Percentiles rank a stretch among this genome's conserved stretches.
These are phyloP conservation scores for Articulospora tetracladia DNA, from an alignment of 495 filamentous ascomycete species.

Conservation along the genomic window DNA sequence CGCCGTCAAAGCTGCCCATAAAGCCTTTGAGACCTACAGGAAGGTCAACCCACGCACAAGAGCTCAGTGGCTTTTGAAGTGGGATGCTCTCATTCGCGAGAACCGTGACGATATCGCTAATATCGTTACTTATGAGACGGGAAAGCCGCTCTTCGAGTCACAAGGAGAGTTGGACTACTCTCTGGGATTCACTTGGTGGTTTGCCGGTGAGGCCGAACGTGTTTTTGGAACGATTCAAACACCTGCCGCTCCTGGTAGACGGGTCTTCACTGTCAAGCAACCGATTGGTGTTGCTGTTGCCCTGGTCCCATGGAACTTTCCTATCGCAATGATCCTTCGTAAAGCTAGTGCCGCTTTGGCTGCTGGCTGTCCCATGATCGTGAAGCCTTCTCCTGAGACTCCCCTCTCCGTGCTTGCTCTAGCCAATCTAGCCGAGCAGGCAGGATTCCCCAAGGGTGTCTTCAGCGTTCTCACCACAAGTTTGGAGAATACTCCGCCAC, in stretches of 20 bases:
- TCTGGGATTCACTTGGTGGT: conserved; percentile 60
- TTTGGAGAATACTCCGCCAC: conserved; percentile 57
- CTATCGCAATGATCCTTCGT: conserved; percentile 58
- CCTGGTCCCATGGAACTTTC: conserved; percentile 63
- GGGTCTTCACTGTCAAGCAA: conserved; percentile 69
- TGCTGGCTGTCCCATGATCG: conserved; percentile 66
- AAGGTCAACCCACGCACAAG: conserved; percentile 57
- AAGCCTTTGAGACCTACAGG: conserved; percentile 57
- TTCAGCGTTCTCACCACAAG: conserved; percentile 58
- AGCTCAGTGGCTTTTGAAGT: conserved; percentile 59
- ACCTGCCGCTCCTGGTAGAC: conserved; percentile 53
- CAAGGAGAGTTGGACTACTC: conserved; percentile 59
- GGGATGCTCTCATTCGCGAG: conserved; percentile 48
- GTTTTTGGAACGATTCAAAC: conserved; percentile 57
- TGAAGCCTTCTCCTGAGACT: conserved; percentile 65
- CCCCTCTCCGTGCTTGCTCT: conserved; percentile 54
- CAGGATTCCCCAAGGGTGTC: conserved; percentile 56
- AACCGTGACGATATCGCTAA: conserved; percentile 52
- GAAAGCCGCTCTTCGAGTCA: conserved; percentile 58
- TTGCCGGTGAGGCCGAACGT: conserved; percentile 66
- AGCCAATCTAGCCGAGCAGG: conserved; percentile 52
- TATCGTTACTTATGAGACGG: conserved; percentile 59
- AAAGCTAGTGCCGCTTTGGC: conserved; percentile 68
- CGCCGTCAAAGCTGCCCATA: conserved; percentile 54
- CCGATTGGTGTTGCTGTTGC: conserved; percentile 62